A percentile compares a stretch with the other conserved stretches of the same genome.
These are phyloP conservation scores for Talaromyces amestolkiae DNA, from an alignment of 2,329 filamentous ascomycete genomes.

Conservation along the genomic window DNA sequence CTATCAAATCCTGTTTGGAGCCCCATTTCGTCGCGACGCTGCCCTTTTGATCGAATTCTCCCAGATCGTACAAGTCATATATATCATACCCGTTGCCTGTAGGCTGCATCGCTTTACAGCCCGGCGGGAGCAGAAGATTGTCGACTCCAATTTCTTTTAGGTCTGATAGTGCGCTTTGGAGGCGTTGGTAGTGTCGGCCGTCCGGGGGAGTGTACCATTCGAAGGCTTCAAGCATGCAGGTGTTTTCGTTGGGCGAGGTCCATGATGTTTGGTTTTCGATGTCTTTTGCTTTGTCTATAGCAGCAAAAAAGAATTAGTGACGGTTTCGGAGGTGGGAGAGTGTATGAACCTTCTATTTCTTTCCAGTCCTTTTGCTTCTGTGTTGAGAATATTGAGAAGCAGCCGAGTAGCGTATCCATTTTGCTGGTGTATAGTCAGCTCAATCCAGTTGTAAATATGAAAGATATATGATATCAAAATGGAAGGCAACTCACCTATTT, in stretches of 20 bases:
- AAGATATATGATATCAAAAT: background rate
- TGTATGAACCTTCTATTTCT: constrained; percentile 27
- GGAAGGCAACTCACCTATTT: background rate
- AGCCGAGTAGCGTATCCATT: constrained; percentile 15
- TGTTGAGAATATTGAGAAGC: constrained; percentile 17
- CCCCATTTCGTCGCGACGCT: constrained; percentile 66
- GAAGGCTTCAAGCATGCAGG: constrained; percentile 65
- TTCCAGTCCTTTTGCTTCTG: constrained; percentile 23
- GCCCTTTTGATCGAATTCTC: constrained; percentile 72
- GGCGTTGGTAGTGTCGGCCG: constrained; percentile 60
- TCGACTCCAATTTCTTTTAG: constrained; percentile 62
- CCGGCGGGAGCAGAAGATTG: constrained; percentile 67
- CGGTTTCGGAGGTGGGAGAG: background rate
- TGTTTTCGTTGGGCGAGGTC: constrained; percentile 32
- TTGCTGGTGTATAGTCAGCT: too few relatives aligned
- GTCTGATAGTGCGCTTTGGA: constrained; percentile 51
- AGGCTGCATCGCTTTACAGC: constrained; percentile 63
- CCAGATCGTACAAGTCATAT: constrained; percentile 68
- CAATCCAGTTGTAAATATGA: too few relatives aligned
- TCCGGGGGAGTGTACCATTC: constrained; percentile 70
- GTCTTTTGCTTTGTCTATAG: constrained; percentile 25
- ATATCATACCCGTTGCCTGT: constrained; percentile 66
- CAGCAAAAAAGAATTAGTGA: background rate
- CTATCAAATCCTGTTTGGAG: constrained; percentile 58
- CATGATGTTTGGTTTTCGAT: constrained; percentile 32